Percentiles rank a stretch among this genome's conserved stretches.
These are phyloP conservation scores for Aspergillus bombycis DNA, from an alignment of 2,329 filamentous ascomycete genomes.

Conservation along the genomic window DNA sequence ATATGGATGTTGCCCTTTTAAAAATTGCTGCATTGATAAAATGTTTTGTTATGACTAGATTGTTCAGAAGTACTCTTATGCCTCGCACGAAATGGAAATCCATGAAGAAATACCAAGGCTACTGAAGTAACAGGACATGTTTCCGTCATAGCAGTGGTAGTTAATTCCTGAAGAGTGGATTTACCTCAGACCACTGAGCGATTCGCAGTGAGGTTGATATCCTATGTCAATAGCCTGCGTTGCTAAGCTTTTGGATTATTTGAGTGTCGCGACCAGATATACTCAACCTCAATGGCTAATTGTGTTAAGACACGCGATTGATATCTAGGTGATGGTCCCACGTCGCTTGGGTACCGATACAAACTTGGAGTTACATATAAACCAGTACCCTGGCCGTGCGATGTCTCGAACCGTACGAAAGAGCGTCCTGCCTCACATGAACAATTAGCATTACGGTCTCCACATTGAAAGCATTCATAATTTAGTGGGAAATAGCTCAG, in stretches of 20 bases:
- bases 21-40: background rate
- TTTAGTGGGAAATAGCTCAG: slow-evolving; percentile 32
- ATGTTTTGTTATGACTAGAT: background rate
- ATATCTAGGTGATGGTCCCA: background rate
- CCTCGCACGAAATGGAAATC: background rate
- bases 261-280: background rate
- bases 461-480: background rate
- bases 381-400: background rate
- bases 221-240: background rate
- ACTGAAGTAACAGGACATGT: background rate
- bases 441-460: background rate
- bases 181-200: background rate
- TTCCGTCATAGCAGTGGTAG: background rate
- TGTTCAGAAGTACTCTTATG: background rate
- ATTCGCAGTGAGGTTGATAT: background rate
- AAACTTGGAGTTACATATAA: background rate
- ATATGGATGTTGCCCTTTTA: background rate
- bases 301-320: background rate
- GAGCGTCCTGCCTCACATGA: background rate
- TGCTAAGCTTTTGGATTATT: no score
- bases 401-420: background rate
- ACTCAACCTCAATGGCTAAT: background rate
- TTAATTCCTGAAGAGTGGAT: background rate
- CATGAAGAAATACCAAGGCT: background rate
- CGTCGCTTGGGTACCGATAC: background rate